phyloP scores from a whole-genome alignment of 352 stramenopile species.

The Aphanomyces astaci region DNA sequence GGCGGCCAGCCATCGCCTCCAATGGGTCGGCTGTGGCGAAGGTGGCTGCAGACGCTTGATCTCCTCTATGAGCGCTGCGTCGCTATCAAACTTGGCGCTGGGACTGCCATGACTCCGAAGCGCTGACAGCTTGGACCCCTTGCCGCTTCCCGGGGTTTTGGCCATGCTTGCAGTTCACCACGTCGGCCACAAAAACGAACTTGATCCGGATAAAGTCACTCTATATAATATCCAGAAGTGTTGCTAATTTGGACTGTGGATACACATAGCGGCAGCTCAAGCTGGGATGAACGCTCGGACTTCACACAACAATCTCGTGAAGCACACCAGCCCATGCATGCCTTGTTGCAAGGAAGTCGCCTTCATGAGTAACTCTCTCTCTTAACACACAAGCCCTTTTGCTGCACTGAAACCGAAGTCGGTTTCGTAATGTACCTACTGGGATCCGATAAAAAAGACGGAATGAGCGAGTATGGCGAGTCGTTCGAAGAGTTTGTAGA shows the following conservation, averaged over 20 bases:
- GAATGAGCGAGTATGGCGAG: slow-evolving; percentile 22
- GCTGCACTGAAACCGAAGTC: no score
- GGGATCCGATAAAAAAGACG: no score
- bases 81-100: not conserved
- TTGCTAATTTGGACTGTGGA: no score
- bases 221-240: no score
- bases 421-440: no score
- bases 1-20: not conserved
- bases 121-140: not conserved
- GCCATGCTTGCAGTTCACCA: not conserved
- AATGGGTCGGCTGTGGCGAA: not conserved
- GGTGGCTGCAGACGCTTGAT: not conserved
- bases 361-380: no score
- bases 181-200: not conserved
- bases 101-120: not conserved
- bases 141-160: not conserved
- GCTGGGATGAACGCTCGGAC: no score
- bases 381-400: not conserved
- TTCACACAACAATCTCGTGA: no score
- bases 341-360: no score
- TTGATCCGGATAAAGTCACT: not conserved
- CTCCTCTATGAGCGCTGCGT: not conserved
- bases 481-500: slow-evolving; percentile 21
- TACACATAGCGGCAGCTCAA: no score
- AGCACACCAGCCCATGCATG: no score